These are phyloP conservation scores for Phytophthora brassicae DNA, from an alignment of 352 stramenopile species.

Conservation along the genomic window DNA sequence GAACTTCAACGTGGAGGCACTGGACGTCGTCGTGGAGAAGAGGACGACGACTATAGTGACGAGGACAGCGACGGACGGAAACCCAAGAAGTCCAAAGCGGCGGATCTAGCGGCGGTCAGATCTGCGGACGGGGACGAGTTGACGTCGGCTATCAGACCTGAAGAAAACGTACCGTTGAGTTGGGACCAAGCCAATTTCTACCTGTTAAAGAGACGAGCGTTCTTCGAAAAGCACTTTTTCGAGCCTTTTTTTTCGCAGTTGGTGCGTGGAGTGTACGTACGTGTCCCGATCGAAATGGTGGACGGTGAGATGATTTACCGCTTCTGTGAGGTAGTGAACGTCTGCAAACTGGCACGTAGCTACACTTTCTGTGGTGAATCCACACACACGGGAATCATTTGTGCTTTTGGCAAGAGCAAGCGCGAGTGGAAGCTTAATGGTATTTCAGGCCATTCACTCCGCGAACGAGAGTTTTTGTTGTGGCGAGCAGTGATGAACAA, in stretches of 20 bases:
- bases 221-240: slow-evolving; percentile 88
- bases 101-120: slow-evolving; percentile 38
- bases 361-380: slow-evolving; percentile 79
- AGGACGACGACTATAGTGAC: slow-evolving; percentile 48
- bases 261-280: slow-evolving; percentile 74
- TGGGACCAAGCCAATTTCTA: slow-evolving; percentile 83
- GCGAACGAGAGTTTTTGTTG: slow-evolving; percentile 79
- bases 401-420: slow-evolving; percentile 77
- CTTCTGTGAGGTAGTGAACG: slow-evolving; percentile 77
- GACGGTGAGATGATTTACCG: slow-evolving; percentile 84
- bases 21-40: slow-evolving; percentile 25
- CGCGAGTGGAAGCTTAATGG: slow-evolving; percentile 76
- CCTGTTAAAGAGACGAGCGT: slow-evolving; percentile 67
- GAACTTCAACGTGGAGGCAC: slow-evolving; percentile 63
- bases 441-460: slow-evolving; percentile 72
- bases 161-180: slow-evolving; percentile 73
- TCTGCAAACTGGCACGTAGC: slow-evolving; percentile 55
- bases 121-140: slow-evolving; percentile 49
- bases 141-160: slow-evolving; percentile 38
- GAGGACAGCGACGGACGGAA: slow-evolving; percentile 42
- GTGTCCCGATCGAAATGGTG: slow-evolving; percentile 65
- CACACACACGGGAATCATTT: slow-evolving; percentile 69
- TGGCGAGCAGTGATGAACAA: slow-evolving; percentile 84
- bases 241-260: slow-evolving; percentile 85
- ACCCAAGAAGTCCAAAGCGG: slow-evolving; percentile 26